Evolutionary conservation across 2,329 filamentous ascomycete species (phyloP), one percentile per base, ranked within the genome.

Genomic region (Dryadomyces quercivorus): DNA sequence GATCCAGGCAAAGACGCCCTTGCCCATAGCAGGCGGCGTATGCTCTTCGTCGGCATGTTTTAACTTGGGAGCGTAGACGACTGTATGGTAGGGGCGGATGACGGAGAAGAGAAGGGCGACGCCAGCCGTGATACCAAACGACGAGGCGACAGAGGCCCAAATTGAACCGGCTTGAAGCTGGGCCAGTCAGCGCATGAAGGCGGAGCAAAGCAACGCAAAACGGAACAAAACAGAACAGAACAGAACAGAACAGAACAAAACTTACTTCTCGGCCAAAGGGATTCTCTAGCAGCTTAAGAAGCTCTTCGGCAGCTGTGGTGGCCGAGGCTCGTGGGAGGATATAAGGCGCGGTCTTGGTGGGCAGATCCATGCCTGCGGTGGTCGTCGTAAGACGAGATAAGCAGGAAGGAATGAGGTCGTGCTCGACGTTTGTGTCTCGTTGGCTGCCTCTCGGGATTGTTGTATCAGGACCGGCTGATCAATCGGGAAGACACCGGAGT

Each of bases 41-140:
- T 95, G 90, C 69, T 86, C 89, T 61, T 89, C 83, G 67, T 97
- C 92, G 66, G 89, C 86, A 74, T 96, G 85, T 67, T 95, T 95
- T 50, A 94, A 76, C 67, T 94, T 92, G 44, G 93, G 93, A 3
- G 93, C 91, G 70, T 98, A 98, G 50, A 98, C 88, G 61, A 92
- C 80, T 55, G 85, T 86, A 69, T 97, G 92, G 69, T 91, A 90
- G 5, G 93, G 93, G 57, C 93, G 87, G 54, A 97, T 75, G 62
- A 96, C 74, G 59, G 89, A 95, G 76, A 97, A 98, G 60, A 83
- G 71, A 56, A 95, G 66, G 58, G 88, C 84, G 61, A 95, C 84
- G 61, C 83, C 75, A 59, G 78, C 64, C 9, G 89, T 88, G 64
- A 93, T 74, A 54, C 81, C 86, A 47, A 96, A 66, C 3, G 92